phyloP scores from a whole-genome alignment of 148 eudicot species.

The Nepenthes gracilis region DNA sequence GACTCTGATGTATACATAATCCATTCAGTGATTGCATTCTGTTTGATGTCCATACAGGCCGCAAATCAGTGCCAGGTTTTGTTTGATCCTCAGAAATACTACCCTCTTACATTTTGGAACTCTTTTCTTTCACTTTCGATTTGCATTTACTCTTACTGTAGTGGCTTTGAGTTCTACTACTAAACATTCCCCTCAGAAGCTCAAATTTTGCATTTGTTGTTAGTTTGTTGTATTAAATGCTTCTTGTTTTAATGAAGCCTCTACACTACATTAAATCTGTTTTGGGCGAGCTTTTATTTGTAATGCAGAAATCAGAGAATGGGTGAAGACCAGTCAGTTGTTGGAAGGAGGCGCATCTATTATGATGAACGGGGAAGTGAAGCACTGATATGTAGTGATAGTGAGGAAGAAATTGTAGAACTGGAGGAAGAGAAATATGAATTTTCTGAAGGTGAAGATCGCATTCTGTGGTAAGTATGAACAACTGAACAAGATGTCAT shows the following conservation, averaged over 20 bases:
- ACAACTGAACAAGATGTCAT: not conserved
- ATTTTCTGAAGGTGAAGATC: conserved; percentile 73
- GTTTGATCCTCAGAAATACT: too few species aligned
- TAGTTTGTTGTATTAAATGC: not conserved
- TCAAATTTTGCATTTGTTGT: too few species aligned
- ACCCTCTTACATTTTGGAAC: too few species aligned
- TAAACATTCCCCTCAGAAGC: not conserved
- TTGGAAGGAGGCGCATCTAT: conserved; percentile 83
- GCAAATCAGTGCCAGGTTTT: too few species aligned
- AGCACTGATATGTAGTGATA: conserved; percentile 80
- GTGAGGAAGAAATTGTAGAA: conserved; percentile 72
- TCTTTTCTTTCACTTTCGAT: not conserved
- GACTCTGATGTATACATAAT: too few species aligned
- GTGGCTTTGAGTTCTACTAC: not conserved
- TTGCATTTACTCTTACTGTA: not conserved
- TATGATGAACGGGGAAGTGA: conserved; percentile 75
- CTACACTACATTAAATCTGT: not conserved
- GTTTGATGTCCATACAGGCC: too few species aligned
- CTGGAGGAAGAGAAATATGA: conserved; percentile 51
- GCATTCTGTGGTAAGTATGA: conserved; percentile 49
- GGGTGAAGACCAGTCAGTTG: conserved; percentile 84
- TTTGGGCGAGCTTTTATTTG: not conserved
- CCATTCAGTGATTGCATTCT: too few species aligned
- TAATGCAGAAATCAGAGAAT: conserved; percentile 83
- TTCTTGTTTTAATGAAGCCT: not conserved